phyloP scores from a whole-genome alignment of 257 asterid species.

The Solanum arcanum region DNA sequence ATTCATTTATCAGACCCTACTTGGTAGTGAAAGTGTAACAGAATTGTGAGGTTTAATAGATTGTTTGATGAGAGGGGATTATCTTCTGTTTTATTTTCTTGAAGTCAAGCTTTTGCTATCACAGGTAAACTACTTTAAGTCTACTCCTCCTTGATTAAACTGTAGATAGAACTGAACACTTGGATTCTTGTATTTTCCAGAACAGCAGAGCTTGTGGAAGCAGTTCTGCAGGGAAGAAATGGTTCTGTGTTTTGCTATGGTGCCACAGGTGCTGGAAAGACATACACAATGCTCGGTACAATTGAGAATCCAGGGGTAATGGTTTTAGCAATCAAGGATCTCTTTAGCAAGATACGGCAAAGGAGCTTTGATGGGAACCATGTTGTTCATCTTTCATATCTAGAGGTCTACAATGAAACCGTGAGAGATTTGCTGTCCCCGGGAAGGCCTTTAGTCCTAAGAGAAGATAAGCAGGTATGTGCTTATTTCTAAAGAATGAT shows the following conservation, averaged over 20 bases:
- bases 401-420: conserved; percentile 59
- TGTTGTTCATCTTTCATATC: conserved; percentile 50
- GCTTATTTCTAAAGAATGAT: not conserved
- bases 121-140: not conserved
- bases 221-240: conserved; percentile 54
- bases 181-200: conserved; percentile 17
- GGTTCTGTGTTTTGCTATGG: conserved; percentile 67
- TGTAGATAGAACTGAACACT: not conserved
- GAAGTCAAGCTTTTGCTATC: not conserved
- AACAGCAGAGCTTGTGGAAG: conserved; percentile 66
- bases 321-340: conserved; percentile 65
- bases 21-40: not conserved
- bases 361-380: conserved; percentile 47
- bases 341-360: conserved; percentile 39
- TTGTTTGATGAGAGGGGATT: not conserved
- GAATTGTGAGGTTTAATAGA: not conserved
- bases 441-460: conserved; percentile 50
- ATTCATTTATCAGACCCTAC: not conserved
- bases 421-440: conserved; percentile 57
- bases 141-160: not conserved
- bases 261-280: conserved; percentile 67
- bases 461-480: conserved; percentile 57
- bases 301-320: conserved; percentile 53
- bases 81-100: not conserved
- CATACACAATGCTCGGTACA: conserved; percentile 60